Conservation (phyloP, 2,329 filamentous ascomycete genomes). For the Exophiala alcalophila region DNA sequence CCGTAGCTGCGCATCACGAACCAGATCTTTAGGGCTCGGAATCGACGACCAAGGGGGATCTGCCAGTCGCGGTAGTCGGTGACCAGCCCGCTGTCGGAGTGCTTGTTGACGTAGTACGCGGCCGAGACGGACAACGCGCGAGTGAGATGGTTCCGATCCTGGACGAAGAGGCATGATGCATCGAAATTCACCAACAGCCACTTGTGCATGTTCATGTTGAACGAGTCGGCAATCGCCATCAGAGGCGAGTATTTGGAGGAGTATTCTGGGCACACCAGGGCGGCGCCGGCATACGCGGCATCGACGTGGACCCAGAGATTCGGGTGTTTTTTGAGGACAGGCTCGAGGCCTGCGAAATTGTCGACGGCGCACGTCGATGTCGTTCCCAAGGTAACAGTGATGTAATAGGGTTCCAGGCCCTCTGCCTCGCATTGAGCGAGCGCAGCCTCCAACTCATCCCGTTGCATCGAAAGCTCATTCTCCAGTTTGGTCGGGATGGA, state of each 20-base stretch:
- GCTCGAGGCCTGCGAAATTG: constrained; percentile 66
- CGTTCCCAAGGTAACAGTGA: constrained; percentile 80
- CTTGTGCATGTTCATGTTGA: constrained; percentile 96
- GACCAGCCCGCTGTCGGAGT: constrained; percentile 76
- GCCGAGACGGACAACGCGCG: constrained; percentile 75
- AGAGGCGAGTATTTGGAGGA: constrained; percentile 48
- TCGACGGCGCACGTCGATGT: constrained; percentile 88
- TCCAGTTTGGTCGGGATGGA: constrained; percentile 62
- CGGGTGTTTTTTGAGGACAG: constrained; percentile 48
- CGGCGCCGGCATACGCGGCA: constrained; percentile 85
- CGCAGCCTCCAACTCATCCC: constrained; percentile 56
- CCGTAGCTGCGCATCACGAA: constrained; percentile 86
- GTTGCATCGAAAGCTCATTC: constrained; percentile 69
- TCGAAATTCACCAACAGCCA: constrained; percentile 96
- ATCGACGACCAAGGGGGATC: constrained; percentile 84
- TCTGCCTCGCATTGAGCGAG: constrained; percentile 64
- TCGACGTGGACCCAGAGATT: constrained; percentile 89
- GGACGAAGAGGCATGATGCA: constrained; percentile 74
- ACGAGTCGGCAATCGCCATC: constrained; percentile 67
- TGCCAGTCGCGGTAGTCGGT: constrained; percentile 98
- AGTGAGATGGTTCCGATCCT: constrained; percentile 71
- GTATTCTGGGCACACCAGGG: constrained; percentile 77
- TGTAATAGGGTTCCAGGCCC: constrained; percentile 79
- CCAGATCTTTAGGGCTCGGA: constrained; percentile 90
- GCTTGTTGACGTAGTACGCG: constrained; percentile 76